Evolutionary conservation across 768 basidiomycete genomes (phyloP), one percentile per base, ranked within the genome.

Genomic region (Mycena amicta): DNA sequence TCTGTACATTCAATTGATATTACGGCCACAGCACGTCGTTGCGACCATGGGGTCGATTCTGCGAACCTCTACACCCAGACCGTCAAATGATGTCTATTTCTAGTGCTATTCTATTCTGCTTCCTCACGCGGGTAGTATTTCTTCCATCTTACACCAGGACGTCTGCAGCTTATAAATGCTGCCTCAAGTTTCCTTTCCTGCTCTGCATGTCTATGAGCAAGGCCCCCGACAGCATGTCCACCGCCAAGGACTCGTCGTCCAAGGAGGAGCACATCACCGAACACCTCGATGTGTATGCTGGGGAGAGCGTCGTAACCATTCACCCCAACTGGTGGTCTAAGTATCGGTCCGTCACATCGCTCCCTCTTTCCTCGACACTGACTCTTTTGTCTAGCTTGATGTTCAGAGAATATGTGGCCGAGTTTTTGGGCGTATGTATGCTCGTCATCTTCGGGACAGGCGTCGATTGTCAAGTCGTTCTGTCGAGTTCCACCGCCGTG

Each of bases 261-360:
- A 50, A 40, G 27, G 56, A 59, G 39, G 61, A 63, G n/a, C 50
- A 39, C 18, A 15, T 25, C 47, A 50, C 26, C 5, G 58, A 50
- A 55, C 63, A 49, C 59, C 65, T 57, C 49, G 58, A 63, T n/a
- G 57, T 60, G 6, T 61, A 67, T 27, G 70, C 70, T 18, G 72
- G 70, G 22, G 72, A 74, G 15, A 71, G 73, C 56, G 28, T 2
- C 37, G 75, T 76, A 54, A 66, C 73, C 12, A 68, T 59, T 20
- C 73, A 77, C 63, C 82, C 81, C 13, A 86, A 85, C 67, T 65
- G 70, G 50, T 86, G 83, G 85, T 76, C 81, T n/a, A 77, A 65
- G 60, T 78, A 80, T 54, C 80, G 85, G 86, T 86, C 66, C 30
- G 25, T 30, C 20, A 29, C 5, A 22, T 39, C 39, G 13, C 41